Conservation (phyloP, 495 filamentous ascomycete genomes). For the Symbiotaphrina buchneri region DNA sequence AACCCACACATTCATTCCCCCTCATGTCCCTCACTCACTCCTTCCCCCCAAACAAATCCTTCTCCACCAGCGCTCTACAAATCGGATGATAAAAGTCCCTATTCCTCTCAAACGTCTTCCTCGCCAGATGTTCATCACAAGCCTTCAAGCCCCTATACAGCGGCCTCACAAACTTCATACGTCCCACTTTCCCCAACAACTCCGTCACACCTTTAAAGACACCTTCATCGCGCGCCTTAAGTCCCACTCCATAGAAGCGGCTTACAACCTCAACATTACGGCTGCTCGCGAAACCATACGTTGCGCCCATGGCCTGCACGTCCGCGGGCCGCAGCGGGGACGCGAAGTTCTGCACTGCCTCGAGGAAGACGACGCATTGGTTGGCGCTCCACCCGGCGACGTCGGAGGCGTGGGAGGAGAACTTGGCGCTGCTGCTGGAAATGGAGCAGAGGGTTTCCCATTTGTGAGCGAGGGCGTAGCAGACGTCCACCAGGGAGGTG, state of each 20-base stretch:
- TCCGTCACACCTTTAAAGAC: constrained; percentile 47
- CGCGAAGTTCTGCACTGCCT: constrained; percentile 42
- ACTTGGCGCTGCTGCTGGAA: constrained; percentile 17
- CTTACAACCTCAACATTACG: constrained; percentile 70
- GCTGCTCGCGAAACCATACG: constrained; percentile 43
- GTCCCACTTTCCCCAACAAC: constrained; percentile 57
- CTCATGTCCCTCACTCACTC: too few species aligned
- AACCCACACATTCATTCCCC: too few species aligned
- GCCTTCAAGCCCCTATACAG: constrained; percentile 21
- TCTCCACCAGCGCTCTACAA: constrained; percentile 60
- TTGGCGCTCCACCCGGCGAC: constrained; percentile 54
- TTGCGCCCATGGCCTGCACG: constrained; percentile 41
- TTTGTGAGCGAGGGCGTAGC: constrained; percentile 57
- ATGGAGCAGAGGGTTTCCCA: constrained; percentile 37
- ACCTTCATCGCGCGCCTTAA: constrained; percentile 43
- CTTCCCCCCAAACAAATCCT: constrained; percentile 42
- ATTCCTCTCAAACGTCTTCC: constrained; percentile 68
- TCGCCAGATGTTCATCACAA: constrained; percentile 41
- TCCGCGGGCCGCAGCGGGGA: constrained; percentile 33
- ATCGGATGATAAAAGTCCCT: constrained; percentile 92
- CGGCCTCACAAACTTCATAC: constrained; percentile 93
- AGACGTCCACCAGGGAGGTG: constrained; percentile 66
- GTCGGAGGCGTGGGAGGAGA: constrained; percentile 43
- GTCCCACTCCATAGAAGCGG: constrained; percentile 53
- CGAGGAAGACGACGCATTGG: constrained; percentile 78